Conservation (phyloP, 768 basidiomycete species). For the Pulveroboletus sp. region DNA sequence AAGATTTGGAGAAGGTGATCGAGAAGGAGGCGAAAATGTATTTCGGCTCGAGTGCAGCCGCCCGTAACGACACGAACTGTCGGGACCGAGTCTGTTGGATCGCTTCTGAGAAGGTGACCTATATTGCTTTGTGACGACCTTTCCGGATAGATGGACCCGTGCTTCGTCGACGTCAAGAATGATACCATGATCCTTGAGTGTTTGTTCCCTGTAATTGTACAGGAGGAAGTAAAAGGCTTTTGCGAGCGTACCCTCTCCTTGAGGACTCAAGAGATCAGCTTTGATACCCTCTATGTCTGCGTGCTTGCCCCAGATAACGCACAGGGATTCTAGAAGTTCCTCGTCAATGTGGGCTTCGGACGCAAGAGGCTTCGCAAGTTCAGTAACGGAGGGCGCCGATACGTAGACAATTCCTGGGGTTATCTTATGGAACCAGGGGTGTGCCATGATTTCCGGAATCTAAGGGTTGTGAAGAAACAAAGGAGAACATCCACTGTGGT, state of each 20-base stretch:
- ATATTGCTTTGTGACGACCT: slow-evolving; percentile 39
- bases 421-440: slow-evolving; percentile 72
- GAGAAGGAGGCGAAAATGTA: slow-evolving; percentile 27
- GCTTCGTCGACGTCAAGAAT: slow-evolving; percentile 32
- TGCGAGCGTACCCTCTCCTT: slow-evolving; percentile 66
- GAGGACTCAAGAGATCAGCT: slow-evolving; percentile 62
- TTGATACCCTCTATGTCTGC: slow-evolving; percentile 55
- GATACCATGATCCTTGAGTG: slow-evolving; percentile 50
- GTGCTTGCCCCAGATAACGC: slow-evolving; percentile 80
- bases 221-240: slow-evolving; percentile 90
- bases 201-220: slow-evolving; percentile 65
- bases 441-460: slow-evolving; percentile 82
- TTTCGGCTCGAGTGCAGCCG: slow-evolving; percentile 24
- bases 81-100: slow-evolving; percentile 13
- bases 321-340: slow-evolving; percentile 72
- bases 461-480: slow-evolving; percentile 28
- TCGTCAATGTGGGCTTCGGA: slow-evolving; percentile 68
- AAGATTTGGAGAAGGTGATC: slow-evolving; percentile 26
- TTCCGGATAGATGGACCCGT: slow-evolving; percentile 18
- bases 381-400: slow-evolving; percentile 56
- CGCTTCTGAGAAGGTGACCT: slow-evolving; percentile 36
- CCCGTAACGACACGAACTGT: slow-evolving; percentile 7
- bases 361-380: slow-evolving; percentile 64
- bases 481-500: not conserved
- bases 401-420: slow-evolving; percentile 47